phyloP scores from a whole-genome alignment of 805 yeast species.

The Starmerella davenportii region DNA sequence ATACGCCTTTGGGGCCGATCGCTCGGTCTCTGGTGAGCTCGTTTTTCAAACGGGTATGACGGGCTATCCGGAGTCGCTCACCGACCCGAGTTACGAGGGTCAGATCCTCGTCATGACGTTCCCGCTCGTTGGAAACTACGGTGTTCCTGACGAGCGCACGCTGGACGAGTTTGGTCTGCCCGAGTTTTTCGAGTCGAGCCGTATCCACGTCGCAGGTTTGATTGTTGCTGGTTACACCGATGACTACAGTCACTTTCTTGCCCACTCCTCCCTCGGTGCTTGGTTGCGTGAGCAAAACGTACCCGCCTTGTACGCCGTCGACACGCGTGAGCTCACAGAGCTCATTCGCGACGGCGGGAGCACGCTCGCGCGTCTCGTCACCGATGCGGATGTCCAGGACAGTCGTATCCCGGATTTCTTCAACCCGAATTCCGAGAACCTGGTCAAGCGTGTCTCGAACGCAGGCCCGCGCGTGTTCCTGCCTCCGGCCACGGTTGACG shows the following conservation, averaged over 20 bases:
- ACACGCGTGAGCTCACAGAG: constrained; percentile 88
- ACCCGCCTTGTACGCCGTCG: constrained; percentile 96
- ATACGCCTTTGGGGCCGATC: constrained; percentile 89
- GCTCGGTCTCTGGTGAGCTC: constrained; percentile 83
- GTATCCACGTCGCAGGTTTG: constrained; percentile 90
- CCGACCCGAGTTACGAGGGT: constrained; percentile 97
- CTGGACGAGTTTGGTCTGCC: constrained; percentile 66
- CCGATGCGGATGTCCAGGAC: constrained; percentile 27
- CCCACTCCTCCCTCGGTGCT: constrained; percentile 74
- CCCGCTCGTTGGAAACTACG: constrained; percentile 95
- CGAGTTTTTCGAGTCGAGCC: constrained; percentile 79
- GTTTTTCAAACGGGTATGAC: constrained; percentile 99
- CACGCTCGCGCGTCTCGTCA: constrained; percentile 70
- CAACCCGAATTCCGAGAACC: constrained; percentile 80
- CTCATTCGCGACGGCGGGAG: constrained; percentile 84
- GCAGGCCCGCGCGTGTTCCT: constrained; percentile 49
- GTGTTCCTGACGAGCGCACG: constrained; percentile 81
- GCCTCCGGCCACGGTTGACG: constrained; percentile 39
- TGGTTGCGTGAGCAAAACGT: constrained; percentile 86
- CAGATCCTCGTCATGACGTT: constrained; percentile 91
- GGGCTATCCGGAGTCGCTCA: constrained; percentile 93
- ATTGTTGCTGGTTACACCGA: constrained; percentile 95
- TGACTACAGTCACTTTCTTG: constrained; percentile 84
- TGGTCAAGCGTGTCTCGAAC: constrained; percentile 74
- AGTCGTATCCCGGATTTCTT: constrained; percentile 35